Base-by-base conservation (phyloP, 2,329 filamentous ascomycete species). In the Neonectria coccinea region DNA sequence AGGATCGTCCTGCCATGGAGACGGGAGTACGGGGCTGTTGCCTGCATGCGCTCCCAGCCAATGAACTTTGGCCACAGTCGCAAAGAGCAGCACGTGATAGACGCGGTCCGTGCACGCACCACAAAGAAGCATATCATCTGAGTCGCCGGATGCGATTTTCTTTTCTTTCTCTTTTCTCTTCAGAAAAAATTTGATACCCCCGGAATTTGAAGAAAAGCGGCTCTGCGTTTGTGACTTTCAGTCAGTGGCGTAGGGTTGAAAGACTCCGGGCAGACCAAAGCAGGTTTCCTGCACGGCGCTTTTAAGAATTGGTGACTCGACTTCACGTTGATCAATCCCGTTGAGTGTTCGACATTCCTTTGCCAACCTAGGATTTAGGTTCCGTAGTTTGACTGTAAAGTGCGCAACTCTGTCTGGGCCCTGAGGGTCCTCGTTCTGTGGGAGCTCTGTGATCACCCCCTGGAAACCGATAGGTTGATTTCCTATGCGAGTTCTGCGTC, bases 251-350 rank as follows among this genome's bases (percentile, higher is more conserved):
- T 78, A 63, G 82, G 81, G 86, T 88, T 88, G 86, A 84, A 85
- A 83, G 80, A 81, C 74, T 83, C 68, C 81, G 85, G 86, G 86
- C 77, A 88, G 83, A 89, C 77, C 66, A 83, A 84, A 78, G 75
- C 73, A 74, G 74, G 75, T 73, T 70, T 72, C 72, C 73, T 75
- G 79, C 75, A 75, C 83, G 86, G 84, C 81, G 85, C 85, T 88
- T 87, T 79, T 80, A 88, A 88, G 86, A 88, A 89, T 88, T 88
- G 85, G 83, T 79, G 83, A 86, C 81, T 86, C 83, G 83, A 80
- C 77, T 74, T 71, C 62, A 79, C 79, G 80, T 86, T 85, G 81
- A 82, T 82, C 85, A 84, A 83, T 88, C 85, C 86, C 86, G 86
- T 89, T 88, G 85, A 87, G 86, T 83, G 83, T 79, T 83, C 86